A percentile compares a stretch with the other conserved stretches of the same genome.
These are phyloP conservation scores for Mortierella sp. DNA, from an alignment of 371 early-diverging fungal species.

Conservation along the genomic window DNA sequence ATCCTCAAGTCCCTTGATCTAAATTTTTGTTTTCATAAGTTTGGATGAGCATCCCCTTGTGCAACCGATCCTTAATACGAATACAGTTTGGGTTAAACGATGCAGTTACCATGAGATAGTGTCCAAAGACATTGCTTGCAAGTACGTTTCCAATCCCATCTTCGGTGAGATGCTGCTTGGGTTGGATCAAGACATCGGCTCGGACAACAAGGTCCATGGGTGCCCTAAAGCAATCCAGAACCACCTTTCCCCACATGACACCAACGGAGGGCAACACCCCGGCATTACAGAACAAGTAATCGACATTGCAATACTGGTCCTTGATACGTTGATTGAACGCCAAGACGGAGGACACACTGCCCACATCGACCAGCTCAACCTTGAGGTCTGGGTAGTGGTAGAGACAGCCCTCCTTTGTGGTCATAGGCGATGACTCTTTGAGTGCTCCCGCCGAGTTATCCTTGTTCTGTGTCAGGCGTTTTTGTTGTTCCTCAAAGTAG, in stretches of 20 bases:
- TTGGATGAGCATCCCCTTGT: background rate
- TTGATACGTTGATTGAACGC: conserved; percentile 30
- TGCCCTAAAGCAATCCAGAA: conserved; percentile 61
- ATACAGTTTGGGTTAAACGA: too few species aligned
- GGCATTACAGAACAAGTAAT: conserved; percentile 85
- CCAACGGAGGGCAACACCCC: conserved; percentile 75
- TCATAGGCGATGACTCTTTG: too few species aligned
- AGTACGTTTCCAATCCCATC: conserved; percentile 82
- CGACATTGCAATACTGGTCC: conserved; percentile 60
- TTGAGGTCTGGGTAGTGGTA: conserved; percentile 26
- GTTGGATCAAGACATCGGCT: conserved; percentile 75
- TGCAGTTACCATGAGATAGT: conserved; percentile 77
- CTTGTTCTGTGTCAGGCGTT: background rate
- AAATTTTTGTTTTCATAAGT: background rate
- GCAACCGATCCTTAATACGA: background rate
- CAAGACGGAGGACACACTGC: conserved; percentile 60
- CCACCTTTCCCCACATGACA: conserved; percentile 60
- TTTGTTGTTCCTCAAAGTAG: conserved; percentile 46
- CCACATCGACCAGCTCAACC: conserved; percentile 68
- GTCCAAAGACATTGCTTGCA: conserved; percentile 89
- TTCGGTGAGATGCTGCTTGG: conserved; percentile 61
- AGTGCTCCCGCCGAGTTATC: background rate
- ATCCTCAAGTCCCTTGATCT: conserved; percentile 70
- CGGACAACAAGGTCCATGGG: conserved; percentile 72
- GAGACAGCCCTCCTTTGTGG: background rate